Percentiles rank a stretch among this genome's conserved stretches.
Evolutionary conservation across 2,329 filamentous ascomycete species (phyloP).

Genomic region (Ploettnerulaceae sp.): DNA sequence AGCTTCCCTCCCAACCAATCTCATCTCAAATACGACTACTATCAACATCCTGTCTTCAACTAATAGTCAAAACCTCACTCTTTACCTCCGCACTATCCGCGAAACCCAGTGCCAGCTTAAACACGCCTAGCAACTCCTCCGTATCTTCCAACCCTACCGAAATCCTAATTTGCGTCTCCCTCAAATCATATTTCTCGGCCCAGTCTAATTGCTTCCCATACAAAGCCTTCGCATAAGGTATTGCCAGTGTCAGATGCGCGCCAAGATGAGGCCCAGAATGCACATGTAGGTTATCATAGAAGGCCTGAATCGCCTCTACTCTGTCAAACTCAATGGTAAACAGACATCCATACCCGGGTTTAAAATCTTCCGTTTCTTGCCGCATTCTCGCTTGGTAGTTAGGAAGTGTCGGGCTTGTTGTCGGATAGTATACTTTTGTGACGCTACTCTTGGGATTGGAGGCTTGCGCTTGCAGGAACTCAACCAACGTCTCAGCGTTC

Average conservation of each 20-base stretch:
- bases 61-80: neutral
- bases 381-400: constrained; percentile 31
- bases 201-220: constrained; percentile 22
- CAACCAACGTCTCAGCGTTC: constrained; percentile 39
- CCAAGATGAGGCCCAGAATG: constrained; percentile 51
- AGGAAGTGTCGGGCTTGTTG: constrained; percentile 21
- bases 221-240: constrained; percentile 30
- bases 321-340: constrained; percentile 46
- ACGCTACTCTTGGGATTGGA: constrained; percentile 31
- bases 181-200: constrained; percentile 14
- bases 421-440: constrained; percentile 42
- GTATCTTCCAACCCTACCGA: constrained; percentile 23
- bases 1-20: too few species aligned
- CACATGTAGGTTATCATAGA: constrained; percentile 46
- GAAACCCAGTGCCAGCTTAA: constrained; percentile 20
- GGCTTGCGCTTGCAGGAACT: constrained; percentile 34
- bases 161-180: constrained; percentile 22
- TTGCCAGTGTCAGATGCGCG: constrained; percentile 45
- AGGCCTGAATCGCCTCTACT: constrained; percentile 39
- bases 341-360: constrained; percentile 51
- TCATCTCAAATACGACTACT: too few species aligned
- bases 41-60: too few species aligned
- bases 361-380: constrained; percentile 39
- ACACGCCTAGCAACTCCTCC: constrained; percentile 19
- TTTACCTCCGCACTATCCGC: constrained; percentile 11